phyloP scores from a whole-genome alignment of 768 basidiomycete genomes.

The Auricularia sp. region DNA sequence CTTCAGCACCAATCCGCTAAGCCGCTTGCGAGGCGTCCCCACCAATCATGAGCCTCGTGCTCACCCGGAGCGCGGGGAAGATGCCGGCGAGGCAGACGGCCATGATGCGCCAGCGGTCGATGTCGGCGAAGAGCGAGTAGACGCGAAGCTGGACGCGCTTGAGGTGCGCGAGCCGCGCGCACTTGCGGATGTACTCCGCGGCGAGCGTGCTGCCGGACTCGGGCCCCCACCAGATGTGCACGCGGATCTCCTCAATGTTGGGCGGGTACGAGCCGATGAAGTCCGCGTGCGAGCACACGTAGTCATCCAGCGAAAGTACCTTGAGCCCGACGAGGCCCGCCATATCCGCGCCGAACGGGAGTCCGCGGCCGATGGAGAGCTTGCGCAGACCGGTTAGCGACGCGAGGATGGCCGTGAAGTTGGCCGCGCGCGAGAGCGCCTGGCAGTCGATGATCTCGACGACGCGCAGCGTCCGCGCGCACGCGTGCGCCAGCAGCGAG shows the following conservation, averaged over 20 bases:
- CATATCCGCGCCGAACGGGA: not conserved
- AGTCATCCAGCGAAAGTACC: not conserved
- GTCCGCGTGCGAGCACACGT: not conserved
- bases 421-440: not conserved
- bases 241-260: not conserved
- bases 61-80: not conserved
- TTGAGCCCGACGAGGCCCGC: not conserved
- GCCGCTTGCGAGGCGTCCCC: not conserved
- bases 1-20: not conserved
- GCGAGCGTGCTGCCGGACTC: not conserved
- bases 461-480: not conserved
- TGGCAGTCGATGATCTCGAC: constrained; percentile 2
- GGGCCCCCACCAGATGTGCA: constrained; percentile 1
- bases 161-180: not conserved
- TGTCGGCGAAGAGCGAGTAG: not conserved
- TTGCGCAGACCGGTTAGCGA: not conserved
- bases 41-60: not conserved
- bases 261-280: not conserved
- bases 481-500: not conserved
- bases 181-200: not conserved
- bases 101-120: constrained; percentile 1
- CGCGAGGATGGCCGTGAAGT: not conserved
- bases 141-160: constrained; percentile 1
- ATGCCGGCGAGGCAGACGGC: not conserved
- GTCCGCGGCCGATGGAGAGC: not conserved